A percentile compares a stretch with the other conserved stretches of the same genome.
phyloP scores from a whole-genome alignment of 495 filamentous ascomycete species.

The Xanthoparmelia taractica region DNA sequence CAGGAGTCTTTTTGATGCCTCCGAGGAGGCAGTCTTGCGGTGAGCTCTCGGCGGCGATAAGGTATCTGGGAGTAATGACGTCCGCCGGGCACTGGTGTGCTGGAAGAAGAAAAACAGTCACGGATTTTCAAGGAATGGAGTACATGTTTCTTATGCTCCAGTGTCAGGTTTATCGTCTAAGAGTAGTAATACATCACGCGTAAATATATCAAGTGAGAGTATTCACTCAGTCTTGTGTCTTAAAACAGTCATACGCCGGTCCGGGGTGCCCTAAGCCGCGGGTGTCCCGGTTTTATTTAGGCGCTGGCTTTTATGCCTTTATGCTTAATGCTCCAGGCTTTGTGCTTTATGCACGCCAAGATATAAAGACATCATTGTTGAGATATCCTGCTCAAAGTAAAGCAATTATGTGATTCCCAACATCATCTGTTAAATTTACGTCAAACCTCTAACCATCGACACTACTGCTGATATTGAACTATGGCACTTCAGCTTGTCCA shows the following conservation, averaged over 20 bases:
- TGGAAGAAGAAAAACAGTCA: neutral
- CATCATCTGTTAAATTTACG: too few species aligned
- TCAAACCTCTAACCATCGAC: neutral
- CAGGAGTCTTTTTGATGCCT: conserved; percentile 1
- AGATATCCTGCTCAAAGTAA: neutral
- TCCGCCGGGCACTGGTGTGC: neutral
- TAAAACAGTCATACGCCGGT: neutral
- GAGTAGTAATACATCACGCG: neutral
- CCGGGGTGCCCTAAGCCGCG: neutral
- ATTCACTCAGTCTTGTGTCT: conserved; percentile 10
- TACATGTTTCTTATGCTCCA: neutral
- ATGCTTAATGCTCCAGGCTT: too few species aligned
- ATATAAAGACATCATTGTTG: neutral
- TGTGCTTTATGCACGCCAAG: neutral
- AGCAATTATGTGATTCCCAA: too few species aligned
- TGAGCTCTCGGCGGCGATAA: conserved; percentile 14
- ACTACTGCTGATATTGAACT: neutral
- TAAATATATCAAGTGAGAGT: neutral
- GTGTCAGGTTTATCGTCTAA: neutral
- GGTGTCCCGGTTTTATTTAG: neutral
- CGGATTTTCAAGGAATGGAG: neutral
- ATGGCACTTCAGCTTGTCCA: neutral
- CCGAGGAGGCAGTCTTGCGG: conserved; percentile 6
- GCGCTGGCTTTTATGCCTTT: conserved; percentile 2
- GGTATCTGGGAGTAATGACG: conserved; percentile 9